Conservation (phyloP, 23 red algal genomes). For the Gracilaria caudata region DNA sequence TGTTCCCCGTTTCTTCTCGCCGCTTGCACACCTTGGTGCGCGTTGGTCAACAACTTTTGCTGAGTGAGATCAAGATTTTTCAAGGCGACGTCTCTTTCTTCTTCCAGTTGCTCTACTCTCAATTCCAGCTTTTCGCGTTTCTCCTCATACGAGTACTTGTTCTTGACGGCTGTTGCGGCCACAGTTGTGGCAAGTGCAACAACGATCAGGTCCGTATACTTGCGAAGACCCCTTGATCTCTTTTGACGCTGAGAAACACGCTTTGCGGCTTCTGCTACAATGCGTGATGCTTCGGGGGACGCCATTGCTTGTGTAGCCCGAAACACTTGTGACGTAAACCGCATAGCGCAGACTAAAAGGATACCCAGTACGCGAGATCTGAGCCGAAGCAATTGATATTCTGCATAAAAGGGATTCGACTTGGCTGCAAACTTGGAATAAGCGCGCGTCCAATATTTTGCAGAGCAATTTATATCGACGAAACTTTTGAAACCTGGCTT, state of each 20-base stretch:
- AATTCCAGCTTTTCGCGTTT: slow-evolving; percentile 27
- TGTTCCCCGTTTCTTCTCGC: slow-evolving; percentile 3
- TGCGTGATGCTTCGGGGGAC: slow-evolving; percentile 27
- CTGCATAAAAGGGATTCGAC: too few species aligned
- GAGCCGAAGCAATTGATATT: too few species aligned
- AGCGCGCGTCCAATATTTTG: too few species aligned
- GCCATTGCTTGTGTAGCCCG: slow-evolving; percentile 44
- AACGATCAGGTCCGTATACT: slow-evolving; percentile 44
- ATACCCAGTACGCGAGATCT: too few species aligned
- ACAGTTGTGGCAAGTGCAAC: slow-evolving; percentile 27
- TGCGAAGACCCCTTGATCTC: slow-evolving; percentile 26
- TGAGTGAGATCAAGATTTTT: background rate
- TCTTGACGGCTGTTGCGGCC: slow-evolving; percentile 39
- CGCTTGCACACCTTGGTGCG: background rate
- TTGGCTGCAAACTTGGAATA: too few species aligned
- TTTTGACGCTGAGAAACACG: slow-evolving; percentile 32
- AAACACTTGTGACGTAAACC: background rate
- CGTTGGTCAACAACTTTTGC: background rate
- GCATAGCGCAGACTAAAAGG: slow-evolving; percentile 5
- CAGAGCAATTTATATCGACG: too few species aligned
- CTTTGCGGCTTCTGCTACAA: slow-evolving; percentile 41
- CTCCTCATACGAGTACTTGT: slow-evolving; percentile 27
- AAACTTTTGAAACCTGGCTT: too few species aligned
- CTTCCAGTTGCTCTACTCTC: slow-evolving; percentile 18
- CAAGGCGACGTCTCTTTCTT: slow-evolving; percentile 31